Evolutionary conservation across 1,139 yeast species (phyloP).

Genomic region (Blastobotrys illinoisensis): DNA sequence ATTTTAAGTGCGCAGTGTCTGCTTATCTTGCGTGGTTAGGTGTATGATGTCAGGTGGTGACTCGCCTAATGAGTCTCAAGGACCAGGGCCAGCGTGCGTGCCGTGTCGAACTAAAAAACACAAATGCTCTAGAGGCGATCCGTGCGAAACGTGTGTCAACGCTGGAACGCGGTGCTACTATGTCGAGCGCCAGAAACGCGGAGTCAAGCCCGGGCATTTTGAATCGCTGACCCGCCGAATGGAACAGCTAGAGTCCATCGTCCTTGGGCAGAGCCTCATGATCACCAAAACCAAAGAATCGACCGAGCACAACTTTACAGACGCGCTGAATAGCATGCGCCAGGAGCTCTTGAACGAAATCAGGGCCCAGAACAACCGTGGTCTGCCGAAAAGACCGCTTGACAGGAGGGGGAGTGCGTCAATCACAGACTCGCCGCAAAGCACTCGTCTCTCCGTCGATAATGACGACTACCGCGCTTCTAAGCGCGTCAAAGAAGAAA

Average conservation of each 20-base stretch:
- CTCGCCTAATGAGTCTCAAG: background rate
- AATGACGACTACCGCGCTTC: background rate
- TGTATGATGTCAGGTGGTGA: background rate
- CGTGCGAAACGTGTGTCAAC: constrained; percentile 17
- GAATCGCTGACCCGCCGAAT: constrained; percentile 3
- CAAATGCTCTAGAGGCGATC: constrained; percentile 20
- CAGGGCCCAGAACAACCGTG: background rate
- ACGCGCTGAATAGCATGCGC: background rate
- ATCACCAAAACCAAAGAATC: constrained; percentile 3
- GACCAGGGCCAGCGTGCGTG: constrained; percentile 10
- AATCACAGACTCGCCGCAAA: background rate
- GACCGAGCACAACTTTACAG: background rate
- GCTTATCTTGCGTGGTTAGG: background rate
- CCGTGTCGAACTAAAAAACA: constrained; percentile 18
- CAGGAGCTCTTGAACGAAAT: background rate
- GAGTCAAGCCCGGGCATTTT: constrained; percentile 4
- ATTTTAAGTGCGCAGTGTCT: no score
- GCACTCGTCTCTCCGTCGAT: background rate
- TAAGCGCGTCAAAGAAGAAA: background rate
- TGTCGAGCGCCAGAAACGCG: constrained; percentile 6
- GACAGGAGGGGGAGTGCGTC: background rate
- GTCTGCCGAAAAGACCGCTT: background rate
- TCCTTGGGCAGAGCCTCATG: constrained; percentile 7
- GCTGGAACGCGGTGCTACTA: constrained; percentile 6
- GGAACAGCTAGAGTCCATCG: constrained; percentile 7